Evolutionary conservation across 2,329 filamentous ascomycete species (phyloP).

Genomic region (Cercospora zeina): DNA sequence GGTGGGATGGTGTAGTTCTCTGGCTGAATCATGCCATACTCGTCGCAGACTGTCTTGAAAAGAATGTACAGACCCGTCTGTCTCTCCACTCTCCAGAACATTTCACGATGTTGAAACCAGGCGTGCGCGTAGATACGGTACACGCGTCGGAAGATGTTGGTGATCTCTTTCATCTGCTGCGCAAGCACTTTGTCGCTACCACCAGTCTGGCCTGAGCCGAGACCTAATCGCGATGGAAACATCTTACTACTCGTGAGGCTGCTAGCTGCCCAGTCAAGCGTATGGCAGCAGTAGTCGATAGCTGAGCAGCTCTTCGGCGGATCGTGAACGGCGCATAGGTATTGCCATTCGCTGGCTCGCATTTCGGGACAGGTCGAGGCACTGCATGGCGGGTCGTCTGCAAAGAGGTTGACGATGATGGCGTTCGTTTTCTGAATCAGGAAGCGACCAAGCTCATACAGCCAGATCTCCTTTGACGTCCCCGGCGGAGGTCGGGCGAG

Average conservation of each 20-base stretch:
- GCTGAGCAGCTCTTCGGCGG: constrained; percentile 95
- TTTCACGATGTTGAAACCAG: constrained; percentile 94
- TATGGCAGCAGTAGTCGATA: constrained; percentile 99
- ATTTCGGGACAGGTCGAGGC: constrained; percentile 91
- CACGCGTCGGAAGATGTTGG: constrained; percentile 90
- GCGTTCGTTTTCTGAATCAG: constrained; percentile 92
- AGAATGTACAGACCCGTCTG: constrained; percentile 92
- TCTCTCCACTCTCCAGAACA: constrained; percentile 92
- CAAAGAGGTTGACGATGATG: constrained; percentile 88
- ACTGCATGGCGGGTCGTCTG: constrained; percentile 86
- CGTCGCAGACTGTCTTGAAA: constrained; percentile 95
- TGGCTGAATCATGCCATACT: constrained; percentile 81
- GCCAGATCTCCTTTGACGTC: constrained; percentile 86
- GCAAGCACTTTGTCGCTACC: constrained; percentile 41
- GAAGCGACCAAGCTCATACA: constrained; percentile 96
- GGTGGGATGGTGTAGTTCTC: constrained; percentile 95
- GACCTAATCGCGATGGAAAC: constrained; percentile 79
- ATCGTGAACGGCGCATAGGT: constrained; percentile 95
- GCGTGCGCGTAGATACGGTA: constrained; percentile 98
- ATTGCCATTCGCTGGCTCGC: constrained; percentile 98
- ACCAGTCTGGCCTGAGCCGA: constrained; percentile 46
- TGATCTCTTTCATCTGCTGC: constrained; percentile 75
- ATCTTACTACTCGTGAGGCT: constrained; percentile 92
- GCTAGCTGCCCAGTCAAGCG: constrained; percentile 95
- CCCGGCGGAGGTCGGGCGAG: constrained; percentile 78